Conservation (phyloP, 148 eudicot genomes). For the Mesembryanthemum crystallinum region DNA sequence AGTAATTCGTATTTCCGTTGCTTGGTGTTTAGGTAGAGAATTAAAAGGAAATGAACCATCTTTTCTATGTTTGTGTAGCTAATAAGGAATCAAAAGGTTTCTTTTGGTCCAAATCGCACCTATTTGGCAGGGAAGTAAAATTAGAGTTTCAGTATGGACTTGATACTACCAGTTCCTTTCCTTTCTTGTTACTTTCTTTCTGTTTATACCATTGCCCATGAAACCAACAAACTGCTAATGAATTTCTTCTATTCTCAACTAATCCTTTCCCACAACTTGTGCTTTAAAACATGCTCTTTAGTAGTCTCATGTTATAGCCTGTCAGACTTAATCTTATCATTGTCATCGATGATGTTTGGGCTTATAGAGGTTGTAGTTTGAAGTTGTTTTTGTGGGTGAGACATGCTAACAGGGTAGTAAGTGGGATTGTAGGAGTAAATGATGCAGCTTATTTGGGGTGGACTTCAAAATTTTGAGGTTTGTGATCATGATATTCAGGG, state of each 20-base stretch:
- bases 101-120: no score
- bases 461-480: background rate
- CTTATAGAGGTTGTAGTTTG: background rate
- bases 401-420: background rate
- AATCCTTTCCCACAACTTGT: background rate
- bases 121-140: no score
- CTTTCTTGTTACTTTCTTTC: no score
- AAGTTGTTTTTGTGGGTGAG: background rate
- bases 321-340: background rate
- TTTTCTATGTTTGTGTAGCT: no score
- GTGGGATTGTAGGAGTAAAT: background rate
- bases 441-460: background rate
- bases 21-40: no score
- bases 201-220: no score
- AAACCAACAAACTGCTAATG: no score
- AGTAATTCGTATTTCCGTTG: no score
- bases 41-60: no score
- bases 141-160: no score
- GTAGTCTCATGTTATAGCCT: background rate
- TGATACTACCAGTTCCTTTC: no score
- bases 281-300: background rate
- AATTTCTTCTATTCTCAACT: background rate
- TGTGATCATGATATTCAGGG: background rate
- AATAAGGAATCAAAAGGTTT: no score
- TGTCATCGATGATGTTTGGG: background rate